Evolutionary conservation across 345 rosid species (phyloP).

Genomic region (Cochlearia excelsa): DNA sequence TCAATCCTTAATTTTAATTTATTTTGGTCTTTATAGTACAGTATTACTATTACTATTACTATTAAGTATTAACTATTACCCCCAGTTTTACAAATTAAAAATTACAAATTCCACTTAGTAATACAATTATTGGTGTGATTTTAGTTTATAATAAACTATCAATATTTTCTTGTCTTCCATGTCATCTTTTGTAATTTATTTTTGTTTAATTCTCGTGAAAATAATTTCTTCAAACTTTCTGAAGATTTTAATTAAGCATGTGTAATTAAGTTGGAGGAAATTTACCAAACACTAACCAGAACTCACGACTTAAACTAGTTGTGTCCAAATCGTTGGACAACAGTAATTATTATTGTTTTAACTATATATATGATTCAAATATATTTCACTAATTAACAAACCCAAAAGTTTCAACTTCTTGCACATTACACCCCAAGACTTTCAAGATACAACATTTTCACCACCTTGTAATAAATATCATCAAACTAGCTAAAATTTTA

Average conservation of each 20-base stretch:
- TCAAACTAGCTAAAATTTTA: constrained; percentile 28
- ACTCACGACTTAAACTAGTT: constrained; percentile 24
- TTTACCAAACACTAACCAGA: constrained; percentile 31
- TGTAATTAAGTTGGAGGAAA: constrained; percentile 21
- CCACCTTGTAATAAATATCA: constrained; percentile 22
- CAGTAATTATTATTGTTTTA: constrained; percentile 21
- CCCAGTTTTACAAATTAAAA: not conserved
- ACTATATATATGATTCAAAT: constrained; percentile 1
- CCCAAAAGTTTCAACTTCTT: constrained; percentile 27
- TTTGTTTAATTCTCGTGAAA: no score
- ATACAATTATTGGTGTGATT: not conserved
- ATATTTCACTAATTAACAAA: constrained; percentile 20
- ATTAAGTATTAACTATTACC: no score
- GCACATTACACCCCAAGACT: constrained; percentile 27
- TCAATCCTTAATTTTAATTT: constrained; percentile 9
- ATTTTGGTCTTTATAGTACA: constrained; percentile 9
- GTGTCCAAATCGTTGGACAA: constrained; percentile 20
- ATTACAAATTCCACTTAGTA: not conserved
- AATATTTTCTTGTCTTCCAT: not conserved
- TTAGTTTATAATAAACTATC: not conserved
- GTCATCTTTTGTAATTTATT: not conserved
- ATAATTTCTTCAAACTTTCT: no score
- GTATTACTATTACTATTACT: constrained; percentile 1
- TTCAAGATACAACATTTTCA: constrained; percentile 21
- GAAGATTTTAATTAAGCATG: not conserved